Conservation (phyloP, 148 eudicot genomes). For the Silene conica region DNA sequence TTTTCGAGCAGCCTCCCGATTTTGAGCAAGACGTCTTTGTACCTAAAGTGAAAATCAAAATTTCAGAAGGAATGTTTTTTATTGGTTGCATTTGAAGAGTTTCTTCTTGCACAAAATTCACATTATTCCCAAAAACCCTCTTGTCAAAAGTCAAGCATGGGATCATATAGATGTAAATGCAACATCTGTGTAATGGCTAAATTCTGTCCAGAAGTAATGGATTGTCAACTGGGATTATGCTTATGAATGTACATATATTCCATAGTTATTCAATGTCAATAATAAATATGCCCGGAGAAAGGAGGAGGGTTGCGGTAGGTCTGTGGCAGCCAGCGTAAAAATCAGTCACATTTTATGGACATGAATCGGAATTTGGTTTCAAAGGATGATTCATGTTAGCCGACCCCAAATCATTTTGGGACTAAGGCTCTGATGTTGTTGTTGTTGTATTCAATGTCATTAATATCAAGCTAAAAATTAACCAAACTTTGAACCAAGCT, state of each 20-base stretch:
- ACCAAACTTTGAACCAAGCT: neutral
- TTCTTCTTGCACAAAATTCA: neutral
- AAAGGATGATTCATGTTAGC: no score
- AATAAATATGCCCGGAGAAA: no score
- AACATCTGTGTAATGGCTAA: no score
- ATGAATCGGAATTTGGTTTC: no score
- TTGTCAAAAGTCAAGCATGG: neutral
- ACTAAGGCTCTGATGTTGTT: no score
- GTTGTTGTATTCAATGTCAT: neutral
- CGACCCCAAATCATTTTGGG: no score
- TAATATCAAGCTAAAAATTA: neutral
- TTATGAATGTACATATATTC: neutral
- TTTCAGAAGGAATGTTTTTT: neutral
- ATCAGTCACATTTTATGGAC: no score
- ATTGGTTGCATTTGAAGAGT: neutral
- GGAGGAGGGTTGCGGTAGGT: no score
- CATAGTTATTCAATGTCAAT: neutral
- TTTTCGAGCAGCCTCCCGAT: slow-evolving; percentile 98
- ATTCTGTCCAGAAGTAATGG: neutral
- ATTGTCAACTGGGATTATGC: neutral
- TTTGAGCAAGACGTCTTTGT: slow-evolving; percentile 92
- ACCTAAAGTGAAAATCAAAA: slow-evolving; percentile 34
- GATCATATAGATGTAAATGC: neutral
- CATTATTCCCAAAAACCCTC: neutral
- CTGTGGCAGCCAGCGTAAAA: no score